Conservation (phyloP, 345 rosid genomes). For the Erysimum cheiranthoides region DNA sequence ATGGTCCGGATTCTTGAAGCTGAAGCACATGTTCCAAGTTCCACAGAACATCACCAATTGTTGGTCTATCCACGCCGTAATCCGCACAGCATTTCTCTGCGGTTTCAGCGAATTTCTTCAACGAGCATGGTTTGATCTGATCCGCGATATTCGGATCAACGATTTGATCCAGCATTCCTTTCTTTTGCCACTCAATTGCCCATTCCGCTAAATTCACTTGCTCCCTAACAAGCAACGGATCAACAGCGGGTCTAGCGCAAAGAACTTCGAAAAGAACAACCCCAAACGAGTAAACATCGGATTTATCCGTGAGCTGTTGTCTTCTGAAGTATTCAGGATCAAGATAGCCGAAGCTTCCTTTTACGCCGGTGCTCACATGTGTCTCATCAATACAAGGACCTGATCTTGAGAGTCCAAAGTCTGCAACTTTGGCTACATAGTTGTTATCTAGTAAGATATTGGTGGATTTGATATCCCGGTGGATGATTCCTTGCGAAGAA, state of each 20-base stretch:
- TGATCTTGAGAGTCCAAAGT: slow-evolving; percentile 94
- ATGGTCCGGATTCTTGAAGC: slow-evolving; percentile 72
- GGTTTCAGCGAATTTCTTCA: slow-evolving; percentile 86
- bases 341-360: slow-evolving; percentile 97
- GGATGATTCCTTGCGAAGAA: slow-evolving; percentile 91
- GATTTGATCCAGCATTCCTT: slow-evolving; percentile 73
- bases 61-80: slow-evolving; percentile 92
- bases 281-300: slow-evolving; percentile 94
- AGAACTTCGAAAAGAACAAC: slow-evolving; percentile 94
- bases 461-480: slow-evolving; percentile 95
- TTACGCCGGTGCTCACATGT: slow-evolving; percentile 93
- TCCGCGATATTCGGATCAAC: slow-evolving; percentile 74
- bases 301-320: slow-evolving; percentile 94
- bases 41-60: slow-evolving; percentile 95
- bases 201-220: slow-evolving; percentile 97
- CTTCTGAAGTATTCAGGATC: slow-evolving; percentile 96
- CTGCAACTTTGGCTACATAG: slow-evolving; percentile 84
- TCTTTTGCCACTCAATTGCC: slow-evolving; percentile 97
- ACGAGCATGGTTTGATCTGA: slow-evolving; percentile 65
- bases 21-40: slow-evolving; percentile 80
- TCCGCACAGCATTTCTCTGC: slow-evolving; percentile 98
- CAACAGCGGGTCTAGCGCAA: slow-evolving; percentile 95
- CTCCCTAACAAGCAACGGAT: slow-evolving; percentile 89
- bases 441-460: slow-evolving; percentile 79
- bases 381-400: slow-evolving; percentile 95